phyloP scores from a whole-genome alignment of 2,329 filamentous ascomycete species.

The Cryphonectria radicalis region DNA sequence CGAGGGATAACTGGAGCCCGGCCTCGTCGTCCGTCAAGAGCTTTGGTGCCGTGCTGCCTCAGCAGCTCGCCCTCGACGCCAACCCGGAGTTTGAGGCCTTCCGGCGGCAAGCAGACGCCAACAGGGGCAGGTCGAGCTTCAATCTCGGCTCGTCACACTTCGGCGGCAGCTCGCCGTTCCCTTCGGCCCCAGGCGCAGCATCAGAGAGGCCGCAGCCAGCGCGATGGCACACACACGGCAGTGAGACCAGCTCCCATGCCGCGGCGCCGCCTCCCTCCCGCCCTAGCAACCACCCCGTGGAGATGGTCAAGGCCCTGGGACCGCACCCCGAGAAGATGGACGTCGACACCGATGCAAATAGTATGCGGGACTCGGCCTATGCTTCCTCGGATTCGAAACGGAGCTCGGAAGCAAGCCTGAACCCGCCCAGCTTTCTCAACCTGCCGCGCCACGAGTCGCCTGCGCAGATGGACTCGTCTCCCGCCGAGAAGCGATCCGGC shows the following conservation, averaged over 20 bases:
- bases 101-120: constrained; percentile 71
- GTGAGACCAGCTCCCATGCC: constrained; percentile 36
- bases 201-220: constrained; percentile 46
- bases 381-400: constrained; percentile 59
- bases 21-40: constrained; percentile 72
- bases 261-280: constrained; percentile 16
- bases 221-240: constrained; percentile 54
- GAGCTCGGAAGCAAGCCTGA: constrained; percentile 53
- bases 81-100: constrained; percentile 86
- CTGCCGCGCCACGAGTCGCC: constrained; percentile 54
- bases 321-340: constrained; percentile 43
- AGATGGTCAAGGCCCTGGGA: constrained; percentile 31
- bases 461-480: constrained; percentile 44
- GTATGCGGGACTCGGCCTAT: constrained; percentile 57
- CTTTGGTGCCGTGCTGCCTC: constrained; percentile 69
- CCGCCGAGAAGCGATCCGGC: constrained; percentile 40
- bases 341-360: constrained; percentile 50
- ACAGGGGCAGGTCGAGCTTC: constrained; percentile 53
- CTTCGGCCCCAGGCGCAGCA: constrained; percentile 33
- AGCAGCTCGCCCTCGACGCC: constrained; percentile 71
- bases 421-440: constrained; percentile 43
- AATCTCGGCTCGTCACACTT: constrained; percentile 52
- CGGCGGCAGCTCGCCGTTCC: constrained; percentile 37
- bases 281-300: constrained; percentile 2
- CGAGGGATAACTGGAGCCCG: constrained; percentile 76